Conservation (phyloP, 345 rosid genomes). For the Bruguiera sexangula region DNA sequence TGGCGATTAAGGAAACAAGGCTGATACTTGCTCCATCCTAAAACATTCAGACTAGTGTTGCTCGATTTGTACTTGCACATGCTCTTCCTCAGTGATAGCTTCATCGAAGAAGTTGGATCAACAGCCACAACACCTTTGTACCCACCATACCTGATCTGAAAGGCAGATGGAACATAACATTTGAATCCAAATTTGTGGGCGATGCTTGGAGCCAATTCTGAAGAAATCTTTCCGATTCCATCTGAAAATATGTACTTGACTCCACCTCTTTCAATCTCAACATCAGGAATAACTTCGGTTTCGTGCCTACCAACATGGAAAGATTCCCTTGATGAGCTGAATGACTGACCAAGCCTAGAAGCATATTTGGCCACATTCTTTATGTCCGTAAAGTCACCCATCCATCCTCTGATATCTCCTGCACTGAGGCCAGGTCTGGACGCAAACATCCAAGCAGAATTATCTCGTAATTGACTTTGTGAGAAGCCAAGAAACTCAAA, state of each 20-base stretch:
- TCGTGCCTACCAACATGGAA: constrained; percentile 32
- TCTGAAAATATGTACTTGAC: constrained; percentile 38
- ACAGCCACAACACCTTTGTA: constrained; percentile 75
- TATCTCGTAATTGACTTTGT: constrained; percentile 45
- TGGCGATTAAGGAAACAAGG: no score
- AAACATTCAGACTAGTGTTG: constrained; percentile 38
- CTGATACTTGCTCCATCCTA: no score
- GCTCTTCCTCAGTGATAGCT: constrained; percentile 40
- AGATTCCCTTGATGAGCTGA: constrained; percentile 53
- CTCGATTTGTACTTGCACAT: constrained; percentile 36
- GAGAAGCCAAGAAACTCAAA: constrained; percentile 66
- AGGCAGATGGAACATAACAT: constrained; percentile 34
- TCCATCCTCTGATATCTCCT: constrained; percentile 35
- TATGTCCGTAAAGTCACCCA: constrained; percentile 41
- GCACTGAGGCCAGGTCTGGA: constrained; percentile 39
- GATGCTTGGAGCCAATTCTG: constrained; percentile 44
- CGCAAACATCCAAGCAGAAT: constrained; percentile 68
- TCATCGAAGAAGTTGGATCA: constrained; percentile 45
- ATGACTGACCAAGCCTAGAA: constrained; percentile 49
- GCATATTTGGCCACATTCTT: constrained; percentile 57
- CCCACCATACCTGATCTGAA: constrained; percentile 43
- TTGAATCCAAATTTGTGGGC: constrained; percentile 36
- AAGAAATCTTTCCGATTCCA: constrained; percentile 62
- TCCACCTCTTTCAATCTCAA: constrained; percentile 22
- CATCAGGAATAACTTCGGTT: constrained; percentile 44